Percentiles rank a stretch among this genome's conserved stretches.
These are phyloP conservation scores for Ophiosphaerella korrae DNA, from an alignment of 2,329 filamentous ascomycete genomes.

Conservation along the genomic window DNA sequence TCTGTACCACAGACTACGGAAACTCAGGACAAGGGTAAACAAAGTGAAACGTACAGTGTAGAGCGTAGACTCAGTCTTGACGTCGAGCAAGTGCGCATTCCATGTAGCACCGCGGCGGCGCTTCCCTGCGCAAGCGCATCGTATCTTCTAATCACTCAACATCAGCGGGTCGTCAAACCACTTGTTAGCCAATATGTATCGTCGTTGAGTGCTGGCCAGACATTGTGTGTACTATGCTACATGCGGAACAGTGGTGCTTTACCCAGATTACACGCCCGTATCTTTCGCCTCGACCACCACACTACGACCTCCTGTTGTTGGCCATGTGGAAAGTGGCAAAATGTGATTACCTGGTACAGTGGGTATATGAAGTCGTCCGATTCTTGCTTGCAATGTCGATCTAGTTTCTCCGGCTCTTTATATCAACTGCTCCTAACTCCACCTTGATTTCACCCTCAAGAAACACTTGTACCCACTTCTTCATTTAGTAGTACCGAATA, in stretches of 20 bases:
- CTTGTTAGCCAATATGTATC: slow-evolving; percentile 11
- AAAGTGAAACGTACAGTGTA: background rate
- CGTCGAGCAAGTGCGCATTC: background rate
- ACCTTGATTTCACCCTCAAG: slow-evolving; percentile 6
- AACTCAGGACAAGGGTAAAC: background rate
- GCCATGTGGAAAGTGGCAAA: slow-evolving; percentile 10
- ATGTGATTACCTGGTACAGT: slow-evolving; percentile 7
- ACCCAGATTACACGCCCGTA: slow-evolving; percentile 23
- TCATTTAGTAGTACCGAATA: background rate
- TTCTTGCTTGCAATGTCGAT: slow-evolving; percentile 4
- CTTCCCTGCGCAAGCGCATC: background rate
- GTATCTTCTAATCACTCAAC: slow-evolving; percentile 11
- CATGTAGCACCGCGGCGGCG: background rate
- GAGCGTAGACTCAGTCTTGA: background rate
- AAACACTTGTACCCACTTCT: slow-evolving; percentile 2
- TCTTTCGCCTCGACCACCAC: slow-evolving; percentile 17
- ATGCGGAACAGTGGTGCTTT: slow-evolving; percentile 15
- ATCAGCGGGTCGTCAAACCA: slow-evolving; percentile 4
- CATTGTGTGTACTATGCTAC: slow-evolving; percentile 1
- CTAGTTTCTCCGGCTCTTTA: slow-evolving; percentile 1
- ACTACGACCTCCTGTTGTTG: slow-evolving; percentile 1
- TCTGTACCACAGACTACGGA: too few relatives aligned
- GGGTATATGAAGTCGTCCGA: slow-evolving; percentile 14
- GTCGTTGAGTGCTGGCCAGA: slow-evolving; percentile 6
- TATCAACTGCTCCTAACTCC: slow-evolving; percentile 3